Base-by-base conservation (phyloP, 225 moss, liverwort and hornwort genomes). In the Bryum argenteum region DNA sequence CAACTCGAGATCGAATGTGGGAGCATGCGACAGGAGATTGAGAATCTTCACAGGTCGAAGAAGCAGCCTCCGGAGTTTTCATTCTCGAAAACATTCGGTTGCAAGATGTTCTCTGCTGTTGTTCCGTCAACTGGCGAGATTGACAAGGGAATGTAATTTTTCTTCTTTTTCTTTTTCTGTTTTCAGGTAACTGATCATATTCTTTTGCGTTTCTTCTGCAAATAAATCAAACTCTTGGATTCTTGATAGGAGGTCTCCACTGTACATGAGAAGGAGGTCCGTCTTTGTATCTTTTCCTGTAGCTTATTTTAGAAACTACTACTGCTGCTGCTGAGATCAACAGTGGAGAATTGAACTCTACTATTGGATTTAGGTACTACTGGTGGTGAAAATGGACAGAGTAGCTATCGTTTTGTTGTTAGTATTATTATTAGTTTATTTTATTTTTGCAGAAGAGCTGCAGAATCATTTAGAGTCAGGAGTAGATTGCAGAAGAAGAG, bases 1-100 rank as follows among this genome's bases (percentile, higher is more conserved):
- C 81, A 89, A 75, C 54, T 89, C 73, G 89, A 89, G 69, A 83
- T 78, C 9, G 87, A 89, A 67, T 89, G 89, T 54, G 82, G 83
- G 59, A 82, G 58, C 53, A 89, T 89, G 89, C 63, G 89, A 55
- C 84, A 77, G 60, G 89, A 89, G 48, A 89, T 89, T 41, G 84
- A 80, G 58, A 82, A 48, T 41, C 72, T 87, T 3, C 84, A 87
- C 5, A 65, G 58, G 24, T 24, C 77, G 6, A 87, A 79, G 74
- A 81, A 74, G 71, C 84, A 33, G 33, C 33, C n/a, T n/a, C n/a
- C 33, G 2, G 33, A 79, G 10, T 17, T 82, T 56, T 69, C 87
- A 0, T 48, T 87, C 33, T 87, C 87, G n/a, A 87, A 84, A 72
- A 82, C 87, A 21, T 77, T 87, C 2, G 84, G 87, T 45, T 87